Evolutionary conservation across 306 rosid species (phyloP), one percentile per base, ranked within the genome.

Genomic region (Herpetospermum pedunculosum): DNA sequence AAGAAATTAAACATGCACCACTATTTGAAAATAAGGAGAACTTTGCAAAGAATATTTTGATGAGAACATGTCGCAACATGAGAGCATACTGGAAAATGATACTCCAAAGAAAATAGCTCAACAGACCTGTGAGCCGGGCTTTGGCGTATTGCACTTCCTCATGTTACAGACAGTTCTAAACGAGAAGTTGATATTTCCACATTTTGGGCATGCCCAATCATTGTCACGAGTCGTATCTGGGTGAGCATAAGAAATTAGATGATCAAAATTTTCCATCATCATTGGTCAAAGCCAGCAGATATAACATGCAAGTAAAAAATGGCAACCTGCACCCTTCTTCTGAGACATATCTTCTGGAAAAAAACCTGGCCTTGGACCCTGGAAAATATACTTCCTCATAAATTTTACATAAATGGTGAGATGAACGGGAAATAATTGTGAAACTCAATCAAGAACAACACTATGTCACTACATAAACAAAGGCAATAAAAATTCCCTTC

Each of bases 121-220:
- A 74, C 80, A 73, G 64, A 94, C 99, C 99, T 89, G 99, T 69
- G 92, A 88, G 79, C 97, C 99, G 59, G 99, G 99, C 83, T 92
- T 91, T 44, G 97, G 96, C 12, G 99, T 95, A 82, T 95, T 95
- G 87, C 99, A 91, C 84, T 95, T 95, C 83, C 99, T 89, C 99
- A 95, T 95, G 90, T 95, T 95, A 83, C 99, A 95, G 41, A 95
- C 92, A 16, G 83, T 86, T 87, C 99, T 83, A 78, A 91, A 95
- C 57, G 99, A 91, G 76, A 95, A 95, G 84, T 95, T 95, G 81
- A 95, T 85, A 58, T 95, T 95, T 77, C 99, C 99, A 81, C 99
- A 95, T 80, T 95, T 89, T 55, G 99, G 99, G 81, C 99, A 95
- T 30, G 92, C 79, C 99, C 99, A 95, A 81, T 95, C 99, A 84